Conservation (phyloP, 208 protist species). For the Crithidia sp. region DNA sequence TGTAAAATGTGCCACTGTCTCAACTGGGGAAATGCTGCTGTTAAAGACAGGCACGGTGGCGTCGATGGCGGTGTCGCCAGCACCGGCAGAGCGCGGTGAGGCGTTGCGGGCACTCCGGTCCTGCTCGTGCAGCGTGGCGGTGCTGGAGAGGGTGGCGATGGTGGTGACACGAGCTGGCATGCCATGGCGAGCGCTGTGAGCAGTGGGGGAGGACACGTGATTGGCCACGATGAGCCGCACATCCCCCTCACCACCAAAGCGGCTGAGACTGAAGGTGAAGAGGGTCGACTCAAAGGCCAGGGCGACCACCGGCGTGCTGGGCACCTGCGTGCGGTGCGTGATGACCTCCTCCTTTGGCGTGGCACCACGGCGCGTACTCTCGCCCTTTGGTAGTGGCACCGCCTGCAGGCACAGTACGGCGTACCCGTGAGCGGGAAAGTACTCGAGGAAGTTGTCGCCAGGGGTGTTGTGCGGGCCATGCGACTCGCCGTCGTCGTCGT, state of each 20-base stretch:
- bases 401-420: constrained; percentile 44
- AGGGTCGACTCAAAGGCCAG: constrained; percentile 35
- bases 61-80: neutral
- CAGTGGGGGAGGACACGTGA: neutral
- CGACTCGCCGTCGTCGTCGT: constrained; percentile 1
- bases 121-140: neutral
- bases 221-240: constrained; percentile 31
- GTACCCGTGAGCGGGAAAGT: constrained; percentile 65
- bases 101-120: neutral
- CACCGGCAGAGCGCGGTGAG: neutral
- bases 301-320: constrained; percentile 21
- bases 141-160: constrained; percentile 2
- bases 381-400: constrained; percentile 2
- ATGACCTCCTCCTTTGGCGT: constrained; percentile 1
- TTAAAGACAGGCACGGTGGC: neutral
- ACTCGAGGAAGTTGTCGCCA: constrained; percentile 47
- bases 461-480: neutral
- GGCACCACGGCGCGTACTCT: constrained; percentile 11
- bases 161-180: constrained; percentile 9
- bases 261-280: constrained; percentile 33
- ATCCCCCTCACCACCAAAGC: constrained; percentile 46
- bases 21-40: neutral
- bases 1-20: neutral
- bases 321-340: constrained; percentile 2
- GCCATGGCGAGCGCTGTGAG: neutral